Conservation (phyloP, 768 basidiomycete genomes). For the Neoboletus subvelutipes region DNA sequence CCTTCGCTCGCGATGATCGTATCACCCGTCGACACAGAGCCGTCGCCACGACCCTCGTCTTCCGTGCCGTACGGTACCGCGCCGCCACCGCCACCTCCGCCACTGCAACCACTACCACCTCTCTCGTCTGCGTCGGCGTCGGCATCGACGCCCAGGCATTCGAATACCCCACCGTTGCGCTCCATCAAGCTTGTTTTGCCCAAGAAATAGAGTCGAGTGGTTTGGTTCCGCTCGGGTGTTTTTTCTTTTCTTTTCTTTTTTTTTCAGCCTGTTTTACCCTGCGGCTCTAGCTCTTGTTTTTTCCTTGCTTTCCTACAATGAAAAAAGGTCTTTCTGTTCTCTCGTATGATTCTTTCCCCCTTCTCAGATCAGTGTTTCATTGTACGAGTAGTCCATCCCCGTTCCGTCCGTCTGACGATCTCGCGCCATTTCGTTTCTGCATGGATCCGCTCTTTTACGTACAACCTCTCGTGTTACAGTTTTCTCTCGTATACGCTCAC, state of each 20-base stretch:
- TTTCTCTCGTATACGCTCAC: neutral
- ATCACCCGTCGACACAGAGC: conserved; percentile 34
- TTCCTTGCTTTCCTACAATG: neutral
- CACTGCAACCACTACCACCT: conserved; percentile 4
- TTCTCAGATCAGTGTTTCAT: neutral
- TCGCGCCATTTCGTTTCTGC: neutral
- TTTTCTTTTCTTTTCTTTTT: no score
- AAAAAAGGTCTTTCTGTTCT: neutral
- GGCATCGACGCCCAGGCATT: conserved; percentile 7
- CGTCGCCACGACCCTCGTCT: conserved; percentile 32
- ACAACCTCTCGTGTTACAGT: neutral
- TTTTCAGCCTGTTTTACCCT: neutral
- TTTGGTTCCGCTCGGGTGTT: neutral
- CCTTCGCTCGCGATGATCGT: conserved; percentile 38
- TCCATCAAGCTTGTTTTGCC: conserved; percentile 31
- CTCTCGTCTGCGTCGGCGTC: neutral
- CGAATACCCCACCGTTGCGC: conserved; percentile 31
- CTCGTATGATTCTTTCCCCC: neutral
- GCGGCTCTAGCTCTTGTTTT: neutral
- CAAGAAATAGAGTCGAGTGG: conserved; percentile 26
- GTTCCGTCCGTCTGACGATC: neutral
- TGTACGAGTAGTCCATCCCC: conserved; percentile 15
- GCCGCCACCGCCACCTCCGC: conserved; percentile 15
- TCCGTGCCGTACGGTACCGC: conserved; percentile 23
- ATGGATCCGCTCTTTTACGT: neutral